Evolutionary conservation across 129 eudicot species (phyloP).

Genomic region (Lonicera japonica): DNA sequence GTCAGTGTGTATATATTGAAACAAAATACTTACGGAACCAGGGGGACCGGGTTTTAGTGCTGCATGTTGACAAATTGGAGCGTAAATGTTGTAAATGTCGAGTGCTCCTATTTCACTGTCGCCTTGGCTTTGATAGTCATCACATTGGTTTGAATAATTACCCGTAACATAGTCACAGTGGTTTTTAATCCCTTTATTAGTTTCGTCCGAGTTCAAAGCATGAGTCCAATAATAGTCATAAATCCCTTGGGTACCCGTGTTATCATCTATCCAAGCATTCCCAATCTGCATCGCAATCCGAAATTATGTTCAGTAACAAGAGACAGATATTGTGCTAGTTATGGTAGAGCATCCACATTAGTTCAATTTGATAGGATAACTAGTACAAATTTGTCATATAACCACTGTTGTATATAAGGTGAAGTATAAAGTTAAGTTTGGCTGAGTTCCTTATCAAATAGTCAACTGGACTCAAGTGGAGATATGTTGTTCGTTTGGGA

Average conservation of each 20-base stretch:
- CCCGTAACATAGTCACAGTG: conserved; percentile 24
- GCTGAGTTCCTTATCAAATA: too few relatives aligned
- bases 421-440: too few relatives aligned
- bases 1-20: neutral
- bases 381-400: too few relatives aligned
- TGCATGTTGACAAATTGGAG: conserved; percentile 29
- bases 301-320: too few relatives aligned
- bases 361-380: neutral
- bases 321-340: too few relatives aligned
- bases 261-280: conserved; percentile 31
- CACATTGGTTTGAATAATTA: conserved; percentile 17
- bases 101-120: conserved; percentile 15
- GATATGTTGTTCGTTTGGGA: too few relatives aligned
- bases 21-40: conserved; percentile 36
- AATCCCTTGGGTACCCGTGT: conserved; percentile 11
- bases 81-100: conserved; percentile 44
- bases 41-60: conserved; percentile 19
- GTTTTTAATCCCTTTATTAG: conserved; percentile 22
- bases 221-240: conserved; percentile 42
- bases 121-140: conserved; percentile 5
- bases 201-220: conserved; percentile 42
- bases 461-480: too few relatives aligned
- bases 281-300: conserved; percentile 24
- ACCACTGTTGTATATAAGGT: too few relatives aligned
- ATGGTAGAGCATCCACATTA: too few relatives aligned